These are phyloP conservation scores for Penicillium mononematosum DNA, from an alignment of 495 filamentous ascomycete genomes.

Conservation along the genomic window DNA sequence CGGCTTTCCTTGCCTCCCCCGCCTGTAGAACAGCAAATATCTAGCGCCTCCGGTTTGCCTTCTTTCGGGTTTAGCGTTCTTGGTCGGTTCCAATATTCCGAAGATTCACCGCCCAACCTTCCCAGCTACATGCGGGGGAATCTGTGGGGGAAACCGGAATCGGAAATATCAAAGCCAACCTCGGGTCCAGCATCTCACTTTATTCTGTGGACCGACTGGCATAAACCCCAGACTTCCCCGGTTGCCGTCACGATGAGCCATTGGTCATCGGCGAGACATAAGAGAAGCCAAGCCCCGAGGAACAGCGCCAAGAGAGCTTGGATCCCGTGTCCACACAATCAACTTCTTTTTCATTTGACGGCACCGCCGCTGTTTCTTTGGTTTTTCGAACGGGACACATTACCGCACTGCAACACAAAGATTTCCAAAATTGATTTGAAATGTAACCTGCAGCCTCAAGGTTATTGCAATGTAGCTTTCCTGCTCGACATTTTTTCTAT, in stretches of 20 bases:
- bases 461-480: not conserved
- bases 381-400: not conserved
- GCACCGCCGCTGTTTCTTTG: not conserved
- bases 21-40: too few species aligned
- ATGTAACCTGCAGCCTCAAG: not conserved
- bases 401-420: not conserved
- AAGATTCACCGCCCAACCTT: too few species aligned
- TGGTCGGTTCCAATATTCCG: too few species aligned
- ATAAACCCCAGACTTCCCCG: not conserved
- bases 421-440: not conserved
- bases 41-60: too few species aligned
- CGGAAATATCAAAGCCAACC: not conserved
- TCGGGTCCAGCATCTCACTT: not conserved
- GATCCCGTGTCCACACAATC: conserved; percentile 1
- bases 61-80: too few species aligned
- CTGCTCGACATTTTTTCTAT: not conserved
- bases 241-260: not conserved
- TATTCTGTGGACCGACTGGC: not conserved
- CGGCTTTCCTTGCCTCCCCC: not conserved
- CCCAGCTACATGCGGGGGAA: not conserved
- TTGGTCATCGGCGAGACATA: not conserved
- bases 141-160: not conserved
- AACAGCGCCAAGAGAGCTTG: conserved; percentile 4
- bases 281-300: conserved; percentile 1
- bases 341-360: conserved; percentile 6